Conservation (phyloP, 2,329 filamentous ascomycete species). For the Blastomyces silverae region DNA sequence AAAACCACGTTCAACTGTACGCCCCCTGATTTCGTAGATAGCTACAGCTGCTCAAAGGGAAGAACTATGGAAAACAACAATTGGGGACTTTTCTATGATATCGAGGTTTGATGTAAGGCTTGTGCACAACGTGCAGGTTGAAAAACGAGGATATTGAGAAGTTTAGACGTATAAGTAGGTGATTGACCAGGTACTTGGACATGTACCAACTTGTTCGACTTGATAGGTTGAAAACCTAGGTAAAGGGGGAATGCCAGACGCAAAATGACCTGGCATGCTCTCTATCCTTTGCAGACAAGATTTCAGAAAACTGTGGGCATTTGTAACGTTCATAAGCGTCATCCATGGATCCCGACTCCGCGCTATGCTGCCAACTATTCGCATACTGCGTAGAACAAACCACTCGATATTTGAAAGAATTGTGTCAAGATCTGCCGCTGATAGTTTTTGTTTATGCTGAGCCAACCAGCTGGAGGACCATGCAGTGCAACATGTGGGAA, state of each 20-base stretch:
- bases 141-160: background rate
- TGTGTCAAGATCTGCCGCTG: background rate
- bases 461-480: background rate
- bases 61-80: background rate
- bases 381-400: background rate
- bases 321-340: background rate
- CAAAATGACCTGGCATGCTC: background rate
- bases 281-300: no score
- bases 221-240: background rate
- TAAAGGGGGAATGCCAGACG: background rate
- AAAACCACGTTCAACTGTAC: no score
- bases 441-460: background rate
- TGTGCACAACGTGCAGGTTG: background rate
- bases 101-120: background rate
- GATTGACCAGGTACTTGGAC: background rate
- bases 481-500: background rate
- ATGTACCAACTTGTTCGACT: background rate
- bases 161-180: background rate
- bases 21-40: background rate
- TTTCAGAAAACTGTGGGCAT: background rate
- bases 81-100: background rate
- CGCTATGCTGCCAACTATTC: background rate
- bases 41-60: background rate
- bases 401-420: background rate
- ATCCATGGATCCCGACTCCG: background rate